Evolutionary conservation across 2,329 filamentous ascomycete genomes (phyloP).

Genomic region (Fusarium sp.): DNA sequence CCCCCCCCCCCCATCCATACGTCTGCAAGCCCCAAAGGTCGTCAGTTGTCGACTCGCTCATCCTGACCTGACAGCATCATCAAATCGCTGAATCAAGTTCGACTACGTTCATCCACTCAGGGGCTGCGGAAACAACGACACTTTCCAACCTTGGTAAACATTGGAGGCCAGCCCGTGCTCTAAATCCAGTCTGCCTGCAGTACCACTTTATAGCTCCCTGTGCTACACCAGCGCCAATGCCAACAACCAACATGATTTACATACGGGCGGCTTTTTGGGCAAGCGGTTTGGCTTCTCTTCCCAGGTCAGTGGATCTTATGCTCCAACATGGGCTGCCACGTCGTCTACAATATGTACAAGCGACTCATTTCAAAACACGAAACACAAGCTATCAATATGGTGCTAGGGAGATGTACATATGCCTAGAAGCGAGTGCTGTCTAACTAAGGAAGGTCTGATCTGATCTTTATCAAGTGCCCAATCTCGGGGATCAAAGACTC

Average conservation of each 20-base stretch:
- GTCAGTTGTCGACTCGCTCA: constrained; percentile 13
- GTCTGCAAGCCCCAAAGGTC: constrained; percentile 8
- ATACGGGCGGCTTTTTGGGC: constrained; percentile 13
- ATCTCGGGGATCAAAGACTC: not conserved
- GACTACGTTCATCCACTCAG: constrained; percentile 29
- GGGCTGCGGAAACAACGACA: constrained; percentile 17
- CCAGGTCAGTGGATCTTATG: constrained; percentile 20
- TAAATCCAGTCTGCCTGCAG: not conserved
- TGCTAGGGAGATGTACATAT: constrained; percentile 5
- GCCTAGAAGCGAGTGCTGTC: not conserved
- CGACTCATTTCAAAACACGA: constrained; percentile 31
- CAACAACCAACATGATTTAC: constrained; percentile 7
- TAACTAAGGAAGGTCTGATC: not conserved
- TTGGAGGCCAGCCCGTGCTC: constrained; percentile 7
- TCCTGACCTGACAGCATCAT: constrained; percentile 5
- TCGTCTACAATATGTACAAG: constrained; percentile 21
- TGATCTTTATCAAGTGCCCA: not conserved
- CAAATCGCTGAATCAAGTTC: constrained; percentile 19
- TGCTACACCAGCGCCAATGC: constrained; percentile 3
- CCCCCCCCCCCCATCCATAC: not conserved
- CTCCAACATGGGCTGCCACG: constrained; percentile 37
- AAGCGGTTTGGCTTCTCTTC: constrained; percentile 14
- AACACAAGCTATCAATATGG: constrained; percentile 18
- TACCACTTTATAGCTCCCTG: constrained; percentile 11
- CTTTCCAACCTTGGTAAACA: constrained; percentile 26